Conservation (phyloP, 2,329 filamentous ascomycete species). For the Lasiodiplodia citricola region DNA sequence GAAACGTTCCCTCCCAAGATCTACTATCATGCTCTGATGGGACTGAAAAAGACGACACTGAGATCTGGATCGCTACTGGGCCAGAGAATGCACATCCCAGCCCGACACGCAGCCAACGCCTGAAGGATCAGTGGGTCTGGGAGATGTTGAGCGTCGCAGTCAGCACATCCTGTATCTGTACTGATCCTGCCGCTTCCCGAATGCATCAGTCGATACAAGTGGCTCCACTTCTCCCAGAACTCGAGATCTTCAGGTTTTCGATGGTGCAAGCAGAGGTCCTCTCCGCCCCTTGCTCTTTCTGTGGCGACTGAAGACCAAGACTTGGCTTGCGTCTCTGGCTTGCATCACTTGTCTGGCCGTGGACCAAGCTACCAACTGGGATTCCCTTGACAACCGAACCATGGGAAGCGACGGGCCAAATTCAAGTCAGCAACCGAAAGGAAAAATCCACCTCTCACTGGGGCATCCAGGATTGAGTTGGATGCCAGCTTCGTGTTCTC, state of each 20-base stretch:
- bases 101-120: not conserved
- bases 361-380: not conserved
- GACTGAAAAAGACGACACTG: not conserved
- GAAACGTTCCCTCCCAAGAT: too few species aligned
- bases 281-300: not conserved
- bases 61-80: not conserved
- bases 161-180: constrained; percentile 25
- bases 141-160: not conserved
- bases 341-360: constrained; percentile 1
- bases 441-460: not conserved
- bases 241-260: constrained; percentile 35
- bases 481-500: too few species aligned
- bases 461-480: too few species aligned
- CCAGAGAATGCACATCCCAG: not conserved
- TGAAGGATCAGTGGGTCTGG: not conserved
- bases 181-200: constrained; percentile 39
- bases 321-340: not conserved
- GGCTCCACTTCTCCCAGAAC: constrained; percentile 35
- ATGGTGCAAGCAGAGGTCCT: constrained; percentile 36
- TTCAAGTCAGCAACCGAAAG: not conserved
- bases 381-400: not conserved
- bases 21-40: too few species aligned
- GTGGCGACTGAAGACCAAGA: not conserved
- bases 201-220: constrained; percentile 45
- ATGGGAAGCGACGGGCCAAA: too few species aligned